Base-by-base conservation (phyloP, 2,329 filamentous ascomycete genomes). In the Colletotrichum zoysiae region DNA sequence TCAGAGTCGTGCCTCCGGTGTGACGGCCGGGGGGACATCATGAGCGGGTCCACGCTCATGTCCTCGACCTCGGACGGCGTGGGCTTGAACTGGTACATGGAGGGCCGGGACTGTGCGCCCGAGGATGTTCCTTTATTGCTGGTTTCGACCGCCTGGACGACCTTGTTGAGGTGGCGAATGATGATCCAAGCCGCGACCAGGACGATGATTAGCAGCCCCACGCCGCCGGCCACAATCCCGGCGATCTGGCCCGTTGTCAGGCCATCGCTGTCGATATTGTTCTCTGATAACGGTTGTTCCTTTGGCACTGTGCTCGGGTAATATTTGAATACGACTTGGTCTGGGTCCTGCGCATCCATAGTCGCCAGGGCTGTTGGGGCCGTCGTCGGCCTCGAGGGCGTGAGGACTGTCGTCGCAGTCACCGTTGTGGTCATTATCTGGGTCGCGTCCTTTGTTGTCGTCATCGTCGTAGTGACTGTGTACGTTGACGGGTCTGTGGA, bases 151-250 rank as follows among this genome's bases (percentile, higher is more conserved):
- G 80, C 81, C 38, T 78, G 79, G 74, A 84, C 82, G 26, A 86
- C 83, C 53, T 79, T 82, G 70, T 83, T 87, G 20, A 90, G 82
- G 12, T 84, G 84, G 1, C 85, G 82, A 57, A 90, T 81, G 58
- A 90, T 84, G 60, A 88, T 78, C 71, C 82, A 85, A 2, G 86
- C 81, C 0, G 83, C 83, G 2, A 82, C 78, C 7, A 89, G 50
- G 14, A 89, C 81, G 35, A 85, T 79, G 1, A 87, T 67, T 2
- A 90, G 78, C 14, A 90, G 76, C 0, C 81, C 82, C 3, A 87
- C 79, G 16, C 84, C 84, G 1, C 86, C 88, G 2, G 83, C 86
- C 44, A 90, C 82, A 30, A 90, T 88, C 2, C 88, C 88, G 3
- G 85, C 87, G 2, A 90, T 79, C 35, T 84, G 80, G 1, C 78